phyloP scores from a whole-genome alignment of 2,329 filamentous ascomycete genomes.

The Exophiala viscosa region DNA sequence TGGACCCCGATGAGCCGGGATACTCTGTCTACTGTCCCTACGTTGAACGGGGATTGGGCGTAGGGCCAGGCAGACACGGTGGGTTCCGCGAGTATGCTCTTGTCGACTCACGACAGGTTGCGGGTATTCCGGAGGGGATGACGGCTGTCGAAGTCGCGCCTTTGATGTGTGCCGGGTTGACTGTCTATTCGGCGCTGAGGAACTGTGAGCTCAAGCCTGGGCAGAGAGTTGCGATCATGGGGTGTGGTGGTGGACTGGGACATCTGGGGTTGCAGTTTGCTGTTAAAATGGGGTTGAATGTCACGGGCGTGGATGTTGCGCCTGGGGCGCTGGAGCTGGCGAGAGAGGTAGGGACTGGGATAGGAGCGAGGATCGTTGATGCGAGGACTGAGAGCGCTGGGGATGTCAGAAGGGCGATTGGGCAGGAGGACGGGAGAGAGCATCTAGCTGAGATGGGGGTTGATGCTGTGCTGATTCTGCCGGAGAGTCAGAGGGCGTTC shows the following conservation, averaged over 20 bases:
- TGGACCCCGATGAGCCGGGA: constrained; percentile 9
- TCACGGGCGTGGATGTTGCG: constrained; percentile 54
- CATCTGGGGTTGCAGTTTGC: constrained; percentile 75
- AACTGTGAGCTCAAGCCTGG: constrained; percentile 24
- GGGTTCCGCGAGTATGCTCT: constrained; percentile 29
- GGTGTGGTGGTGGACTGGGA: constrained; percentile 67
- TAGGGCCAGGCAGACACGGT: constrained; percentile 29
- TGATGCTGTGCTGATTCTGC: constrained; percentile 43
- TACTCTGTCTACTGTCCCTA: constrained; percentile 45
- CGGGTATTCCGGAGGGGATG: constrained; percentile 26
- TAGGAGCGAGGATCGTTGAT: constrained; percentile 44
- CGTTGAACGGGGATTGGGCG: constrained; percentile 46
- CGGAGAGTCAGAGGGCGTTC: constrained; percentile 38
- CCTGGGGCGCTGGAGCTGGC: constrained; percentile 67
- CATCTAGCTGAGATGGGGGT: constrained; percentile 40
- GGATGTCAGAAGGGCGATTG: constrained; percentile 31
- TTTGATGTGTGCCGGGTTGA: constrained; percentile 25
- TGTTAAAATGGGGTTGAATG: constrained; percentile 67
- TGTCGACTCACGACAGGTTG: constrained; percentile 27
- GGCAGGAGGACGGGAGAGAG: constrained; percentile 13
- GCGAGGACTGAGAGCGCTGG: constrained; percentile 34
- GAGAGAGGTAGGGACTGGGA: constrained; percentile 57
- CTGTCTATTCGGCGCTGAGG: constrained; percentile 18
- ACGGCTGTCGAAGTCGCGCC: constrained; percentile 15
- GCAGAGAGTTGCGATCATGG: constrained; percentile 63